These are phyloP conservation scores for Backusella tarrabulga DNA, from an alignment of 192 early-diverging fungal genomes.

Conservation along the genomic window DNA sequence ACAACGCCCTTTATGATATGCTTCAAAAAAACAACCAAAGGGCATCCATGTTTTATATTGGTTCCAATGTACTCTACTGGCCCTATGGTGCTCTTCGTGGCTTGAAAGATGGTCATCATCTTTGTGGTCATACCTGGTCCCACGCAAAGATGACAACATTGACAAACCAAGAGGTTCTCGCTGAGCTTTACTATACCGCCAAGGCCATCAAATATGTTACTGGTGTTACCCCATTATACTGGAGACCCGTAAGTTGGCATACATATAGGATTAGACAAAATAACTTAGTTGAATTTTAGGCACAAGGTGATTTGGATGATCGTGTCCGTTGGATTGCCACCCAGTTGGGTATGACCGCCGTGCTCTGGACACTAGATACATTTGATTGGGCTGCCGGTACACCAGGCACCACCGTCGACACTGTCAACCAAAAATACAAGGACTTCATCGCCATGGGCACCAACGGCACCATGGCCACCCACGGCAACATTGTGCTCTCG, in stretches of 20 bases:
- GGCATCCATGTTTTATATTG: constrained; percentile 64
- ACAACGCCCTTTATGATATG: constrained; percentile 42
- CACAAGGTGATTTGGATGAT: constrained; percentile 60
- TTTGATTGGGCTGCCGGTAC: constrained; percentile 31
- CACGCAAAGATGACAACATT: constrained; percentile 51
- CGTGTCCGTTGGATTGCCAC: constrained; percentile 52
- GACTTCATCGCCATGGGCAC: constrained; percentile 32
- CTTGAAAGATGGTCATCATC: constrained; percentile 54
- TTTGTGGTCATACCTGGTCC: constrained; percentile 65
- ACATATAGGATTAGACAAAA: neutral
- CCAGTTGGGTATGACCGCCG: constrained; percentile 41
- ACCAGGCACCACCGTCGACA: constrained; percentile 9
- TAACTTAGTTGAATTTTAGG: neutral
- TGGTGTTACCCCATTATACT: constrained; percentile 38
- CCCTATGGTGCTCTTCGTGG: constrained; percentile 43
- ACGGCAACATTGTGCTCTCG: constrained; percentile 39
- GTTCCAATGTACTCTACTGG: constrained; percentile 52
- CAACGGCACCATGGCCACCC: constrained; percentile 25
- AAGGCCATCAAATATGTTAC: constrained; percentile 42
- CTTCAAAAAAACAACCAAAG: constrained; percentile 47
- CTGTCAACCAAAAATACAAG: constrained; percentile 29
- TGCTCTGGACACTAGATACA: constrained; percentile 39
- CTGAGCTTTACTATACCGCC: constrained; percentile 55
- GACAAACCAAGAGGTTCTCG: constrained; percentile 44
- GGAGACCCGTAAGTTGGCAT: constrained; percentile 30